Percentiles rank a stretch among this genome's conserved stretches.
Evolutionary conservation across 176 grass and related monocot species (phyloP).

Genomic region (Rhipidocladum racemiflorum): DNA sequence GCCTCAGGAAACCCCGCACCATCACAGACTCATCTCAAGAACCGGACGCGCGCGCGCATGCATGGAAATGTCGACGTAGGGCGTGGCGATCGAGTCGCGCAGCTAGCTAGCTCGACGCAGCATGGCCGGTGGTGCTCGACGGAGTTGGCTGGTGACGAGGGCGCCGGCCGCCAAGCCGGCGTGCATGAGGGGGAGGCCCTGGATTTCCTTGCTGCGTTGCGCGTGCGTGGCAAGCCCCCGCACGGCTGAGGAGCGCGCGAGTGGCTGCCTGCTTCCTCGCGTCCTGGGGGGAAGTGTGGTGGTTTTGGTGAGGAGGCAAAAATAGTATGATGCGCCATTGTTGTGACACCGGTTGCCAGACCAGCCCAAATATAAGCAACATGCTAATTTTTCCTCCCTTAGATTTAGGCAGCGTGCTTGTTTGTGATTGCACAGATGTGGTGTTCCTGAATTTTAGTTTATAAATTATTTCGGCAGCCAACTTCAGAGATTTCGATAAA

Average conservation of each 20-base stretch:
- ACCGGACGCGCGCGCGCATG: neutral
- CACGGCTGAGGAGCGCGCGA: slow-evolving; percentile 12
- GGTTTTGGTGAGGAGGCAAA: slow-evolving; percentile 25
- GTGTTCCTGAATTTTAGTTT: no score
- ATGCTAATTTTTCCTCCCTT: slow-evolving; percentile 11
- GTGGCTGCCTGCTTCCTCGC: neutral
- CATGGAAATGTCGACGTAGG: neutral
- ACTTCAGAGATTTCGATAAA: no score
- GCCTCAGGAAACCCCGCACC: slow-evolving; percentile 37
- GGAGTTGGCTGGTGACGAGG: neutral
- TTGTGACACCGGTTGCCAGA: neutral
- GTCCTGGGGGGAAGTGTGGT: neutral
- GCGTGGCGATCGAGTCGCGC: neutral
- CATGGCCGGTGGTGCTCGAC: neutral
- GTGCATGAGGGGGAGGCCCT: neutral
- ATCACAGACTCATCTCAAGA: slow-evolving; percentile 32
- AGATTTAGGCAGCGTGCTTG: neutral
- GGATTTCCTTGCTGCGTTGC: neutral
- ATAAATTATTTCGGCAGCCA: no score
- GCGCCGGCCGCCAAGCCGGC: slow-evolving; percentile 32
- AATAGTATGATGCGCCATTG: slow-evolving; percentile 24
- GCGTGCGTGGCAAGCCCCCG: slow-evolving; percentile 8
- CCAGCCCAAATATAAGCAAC: slow-evolving; percentile 39
- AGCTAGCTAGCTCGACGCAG: slow-evolving; percentile 1
- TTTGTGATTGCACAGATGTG: neutral